Conservation (phyloP, 148 eudicot species). For the Tetragonia tetragonoides region DNA sequence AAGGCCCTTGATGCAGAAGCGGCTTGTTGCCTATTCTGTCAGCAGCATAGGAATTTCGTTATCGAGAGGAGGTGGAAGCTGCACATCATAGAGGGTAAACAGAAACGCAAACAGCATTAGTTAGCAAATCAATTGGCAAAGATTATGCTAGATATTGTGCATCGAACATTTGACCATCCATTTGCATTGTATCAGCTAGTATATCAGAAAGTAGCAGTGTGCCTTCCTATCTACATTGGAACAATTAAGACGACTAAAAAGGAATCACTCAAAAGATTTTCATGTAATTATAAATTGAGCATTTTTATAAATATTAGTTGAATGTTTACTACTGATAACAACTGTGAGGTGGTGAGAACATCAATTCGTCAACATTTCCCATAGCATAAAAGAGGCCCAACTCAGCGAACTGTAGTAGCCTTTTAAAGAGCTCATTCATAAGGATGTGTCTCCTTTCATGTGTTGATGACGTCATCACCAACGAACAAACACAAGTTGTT, state of each 20-base stretch:
- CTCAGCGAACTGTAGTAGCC: background rate
- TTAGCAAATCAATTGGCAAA: background rate
- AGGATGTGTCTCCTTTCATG: background rate
- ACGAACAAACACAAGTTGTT: background rate
- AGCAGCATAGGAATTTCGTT: slow-evolving; percentile 49
- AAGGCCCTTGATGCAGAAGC: background rate
- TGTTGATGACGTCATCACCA: background rate
- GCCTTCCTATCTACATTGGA: background rate
- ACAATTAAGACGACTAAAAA: background rate
- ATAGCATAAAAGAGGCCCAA: background rate
- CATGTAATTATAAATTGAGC: background rate
- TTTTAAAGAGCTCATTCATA: background rate
- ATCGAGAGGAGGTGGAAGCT: slow-evolving; percentile 49
- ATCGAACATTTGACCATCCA: background rate
- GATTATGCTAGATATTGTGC: background rate
- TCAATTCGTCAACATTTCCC: background rate
- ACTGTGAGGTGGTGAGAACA: background rate
- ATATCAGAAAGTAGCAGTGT: background rate
- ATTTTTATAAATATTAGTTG: background rate
- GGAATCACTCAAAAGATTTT: background rate
- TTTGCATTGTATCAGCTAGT: background rate
- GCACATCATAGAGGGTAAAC: slow-evolving; percentile 23
- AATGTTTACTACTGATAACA: background rate
- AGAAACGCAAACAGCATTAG: background rate
- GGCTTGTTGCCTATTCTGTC: slow-evolving; percentile 46